Evolutionary conservation across 805 yeast genomes (phyloP).

Genomic region (Zygoascus biomembranicola): DNA sequence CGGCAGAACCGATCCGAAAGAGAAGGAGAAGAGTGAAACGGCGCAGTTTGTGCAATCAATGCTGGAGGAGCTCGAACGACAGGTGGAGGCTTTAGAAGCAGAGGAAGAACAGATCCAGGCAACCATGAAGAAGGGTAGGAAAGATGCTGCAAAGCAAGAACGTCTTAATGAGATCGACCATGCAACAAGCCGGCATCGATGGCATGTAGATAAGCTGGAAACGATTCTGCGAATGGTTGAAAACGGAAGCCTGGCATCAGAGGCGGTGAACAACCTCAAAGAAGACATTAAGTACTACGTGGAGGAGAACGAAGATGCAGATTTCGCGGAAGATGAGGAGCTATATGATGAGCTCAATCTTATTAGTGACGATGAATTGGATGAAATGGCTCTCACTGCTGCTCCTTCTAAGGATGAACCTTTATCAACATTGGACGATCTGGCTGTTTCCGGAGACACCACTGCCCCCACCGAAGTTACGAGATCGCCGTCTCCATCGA

Average conservation of each 20-base stretch:
- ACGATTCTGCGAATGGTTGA: slow-evolving; percentile 67
- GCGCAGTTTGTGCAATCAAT: slow-evolving; percentile 58
- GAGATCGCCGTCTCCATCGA: slow-evolving; percentile 4
- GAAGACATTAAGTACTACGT: slow-evolving; percentile 92
- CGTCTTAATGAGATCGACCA: slow-evolving; percentile 57
- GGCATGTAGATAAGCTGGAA: slow-evolving; percentile 74
- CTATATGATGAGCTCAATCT: slow-evolving; percentile 81
- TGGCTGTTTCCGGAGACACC: slow-evolving; percentile 22
- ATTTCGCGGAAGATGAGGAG: slow-evolving; percentile 88
- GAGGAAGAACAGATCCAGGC: slow-evolving; percentile 50
- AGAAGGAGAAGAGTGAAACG: slow-evolving; percentile 69
- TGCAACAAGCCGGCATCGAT: slow-evolving; percentile 61
- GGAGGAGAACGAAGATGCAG: slow-evolving; percentile 87
- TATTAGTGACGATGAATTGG: slow-evolving; percentile 40
- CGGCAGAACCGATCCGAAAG: slow-evolving; percentile 67
- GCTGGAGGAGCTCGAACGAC: slow-evolving; percentile 74
- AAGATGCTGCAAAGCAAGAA: slow-evolving; percentile 46
- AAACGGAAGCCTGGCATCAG: slow-evolving; percentile 72
- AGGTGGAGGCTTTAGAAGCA: slow-evolving; percentile 70
- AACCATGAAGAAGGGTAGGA: slow-evolving; percentile 50
- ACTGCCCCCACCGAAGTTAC: slow-evolving; percentile 20
- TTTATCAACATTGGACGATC: slow-evolving; percentile 23
- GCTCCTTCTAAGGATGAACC: slow-evolving; percentile 17
- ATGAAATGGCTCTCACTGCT: slow-evolving; percentile 21
- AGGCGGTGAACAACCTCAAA: slow-evolving; percentile 61